Base-by-base conservation (phyloP, 768 basidiomycete genomes). In the Amanita rimosa region DNA sequence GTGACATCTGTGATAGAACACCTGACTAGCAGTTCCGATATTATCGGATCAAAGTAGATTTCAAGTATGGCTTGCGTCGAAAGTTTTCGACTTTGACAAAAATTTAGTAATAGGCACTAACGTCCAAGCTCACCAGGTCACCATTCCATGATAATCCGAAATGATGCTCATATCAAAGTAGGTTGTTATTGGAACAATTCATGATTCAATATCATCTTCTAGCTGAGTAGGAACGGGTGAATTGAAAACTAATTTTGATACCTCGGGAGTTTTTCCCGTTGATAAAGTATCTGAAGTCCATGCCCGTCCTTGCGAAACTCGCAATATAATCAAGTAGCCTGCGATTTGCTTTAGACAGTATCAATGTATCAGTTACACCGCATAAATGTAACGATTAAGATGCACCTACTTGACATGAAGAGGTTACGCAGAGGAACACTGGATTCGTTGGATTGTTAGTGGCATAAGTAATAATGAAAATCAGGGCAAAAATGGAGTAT, bases 291-390 rank as follows among this genome's bases (percentile, higher is more conserved):
- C 51, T 44, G 57, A 54, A 33, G 54, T 61, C 73, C 71, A 73
- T 2, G 70, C 73, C 21, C 66, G 64, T 11, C 74, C 74, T 51
- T 70, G 61, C 1, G 71, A 67, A 9, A 75, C 60, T n/a, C 73
- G 68, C 37, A 69, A 69, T 33, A 72, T 72, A 48, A 75, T 74
- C 26, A 74, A 61, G 49, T 72, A 69, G 0, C 68, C 66, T 6
- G 73, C 72, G 34, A 73, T 66, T 59, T 71, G 64, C 73, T 27
- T 27, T 74, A 40, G 9, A 17, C 34, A 46, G 54, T 64, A 16
- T 63, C 29, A 67, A 65, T 16, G 61, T n/a, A n/a, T n/a, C n/a
- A n/a, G n/a, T n/a, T n/a, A 55, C 40, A 58, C 44, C 2, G 4
- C 5, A 11, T 13, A 51, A 29, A 45, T 3, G 31, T 43, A 10